A percentile compares a stretch with the other conserved stretches of the same genome.
These are phyloP conservation scores for Candida chilensis DNA, from an alignment of 805 yeast genomes.

Conservation along the genomic window DNA sequence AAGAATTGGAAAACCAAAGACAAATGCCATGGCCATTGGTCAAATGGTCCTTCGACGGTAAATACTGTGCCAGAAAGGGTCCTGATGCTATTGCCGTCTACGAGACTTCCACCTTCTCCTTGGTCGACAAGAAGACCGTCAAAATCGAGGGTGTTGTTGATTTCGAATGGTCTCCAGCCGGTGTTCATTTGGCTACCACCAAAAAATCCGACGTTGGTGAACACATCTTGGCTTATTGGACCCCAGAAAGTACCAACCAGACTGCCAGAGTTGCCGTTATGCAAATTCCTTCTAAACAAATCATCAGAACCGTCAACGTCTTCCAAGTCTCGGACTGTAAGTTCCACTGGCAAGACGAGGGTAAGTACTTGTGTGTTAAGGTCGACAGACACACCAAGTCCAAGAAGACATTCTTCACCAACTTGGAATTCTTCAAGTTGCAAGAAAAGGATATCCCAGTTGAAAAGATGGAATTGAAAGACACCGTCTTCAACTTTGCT, in stretches of 20 bases:
- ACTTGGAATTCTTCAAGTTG: slow-evolving; percentile 84
- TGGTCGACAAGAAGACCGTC: slow-evolving; percentile 78
- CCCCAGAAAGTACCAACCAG: slow-evolving; percentile 88
- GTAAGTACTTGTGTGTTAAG: slow-evolving; percentile 79
- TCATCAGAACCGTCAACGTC: slow-evolving; percentile 84
- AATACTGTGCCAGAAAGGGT: slow-evolving; percentile 89
- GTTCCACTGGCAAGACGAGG: slow-evolving; percentile 90
- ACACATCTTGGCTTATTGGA: slow-evolving; percentile 85
- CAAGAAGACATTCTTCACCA: slow-evolving; percentile 83
- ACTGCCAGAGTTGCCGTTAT: slow-evolving; percentile 90
- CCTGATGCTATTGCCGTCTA: slow-evolving; percentile 90
- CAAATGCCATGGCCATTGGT: slow-evolving; percentile 91
- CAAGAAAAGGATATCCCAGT: slow-evolving; percentile 89
- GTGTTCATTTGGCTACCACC: slow-evolving; percentile 55
- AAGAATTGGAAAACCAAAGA: slow-evolving; percentile 56
- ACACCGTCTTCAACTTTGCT: slow-evolving; percentile 76
- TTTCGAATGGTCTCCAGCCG: slow-evolving; percentile 92
- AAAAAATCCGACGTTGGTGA: slow-evolving; percentile 44
- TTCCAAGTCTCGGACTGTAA: slow-evolving; percentile 90
- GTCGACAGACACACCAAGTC: slow-evolving; percentile 97
- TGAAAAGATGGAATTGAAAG: slow-evolving; percentile 88
- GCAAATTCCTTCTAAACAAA: slow-evolving; percentile 76
- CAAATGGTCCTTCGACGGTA: slow-evolving; percentile 91
- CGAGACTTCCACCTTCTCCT: slow-evolving; percentile 69
- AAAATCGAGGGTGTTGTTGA: slow-evolving; percentile 80